A percentile compares a stretch with the other conserved stretches of the same genome.
Conservation (phyloP, 148 eudicot genomes). For the Vaccinium darrowii region DNA sequence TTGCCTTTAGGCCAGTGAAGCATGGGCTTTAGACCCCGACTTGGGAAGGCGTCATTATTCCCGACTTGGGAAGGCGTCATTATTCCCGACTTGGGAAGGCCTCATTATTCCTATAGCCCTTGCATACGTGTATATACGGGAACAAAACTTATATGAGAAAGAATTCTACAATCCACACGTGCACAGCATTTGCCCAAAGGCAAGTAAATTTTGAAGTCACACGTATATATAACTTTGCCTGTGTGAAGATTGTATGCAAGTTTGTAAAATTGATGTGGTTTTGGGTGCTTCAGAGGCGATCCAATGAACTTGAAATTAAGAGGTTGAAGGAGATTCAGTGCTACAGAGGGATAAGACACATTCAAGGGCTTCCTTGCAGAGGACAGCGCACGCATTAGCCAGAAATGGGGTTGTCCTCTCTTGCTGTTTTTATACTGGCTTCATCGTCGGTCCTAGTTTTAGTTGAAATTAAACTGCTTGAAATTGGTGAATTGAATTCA, state of each 20-base stretch:
- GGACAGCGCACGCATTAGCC: conserved; percentile 47
- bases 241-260: background rate
- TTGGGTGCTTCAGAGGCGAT: conserved; percentile 46
- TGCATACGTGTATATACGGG: too few species aligned
- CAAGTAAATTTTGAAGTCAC: background rate
- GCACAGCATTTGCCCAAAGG: background rate
- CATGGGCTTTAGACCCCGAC: background rate
- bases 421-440: background rate
- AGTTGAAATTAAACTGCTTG: background rate
- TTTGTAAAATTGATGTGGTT: background rate
- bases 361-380: conserved; percentile 54
- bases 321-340: conserved; percentile 62
- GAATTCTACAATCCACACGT: background rate
- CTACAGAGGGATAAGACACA: conserved; percentile 59
- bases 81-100: background rate
- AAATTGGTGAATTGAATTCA: background rate
- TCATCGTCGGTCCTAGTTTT: background rate
- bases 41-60: background rate
- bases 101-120: background rate
- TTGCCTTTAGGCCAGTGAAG: background rate
- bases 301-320: conserved; percentile 43
- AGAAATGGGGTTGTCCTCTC: background rate
- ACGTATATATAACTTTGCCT: background rate
- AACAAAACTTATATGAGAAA: background rate
- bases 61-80: background rate